Evolutionary conservation across 345 rosid species (phyloP).

Genomic region (Durio zibethinus): DNA sequence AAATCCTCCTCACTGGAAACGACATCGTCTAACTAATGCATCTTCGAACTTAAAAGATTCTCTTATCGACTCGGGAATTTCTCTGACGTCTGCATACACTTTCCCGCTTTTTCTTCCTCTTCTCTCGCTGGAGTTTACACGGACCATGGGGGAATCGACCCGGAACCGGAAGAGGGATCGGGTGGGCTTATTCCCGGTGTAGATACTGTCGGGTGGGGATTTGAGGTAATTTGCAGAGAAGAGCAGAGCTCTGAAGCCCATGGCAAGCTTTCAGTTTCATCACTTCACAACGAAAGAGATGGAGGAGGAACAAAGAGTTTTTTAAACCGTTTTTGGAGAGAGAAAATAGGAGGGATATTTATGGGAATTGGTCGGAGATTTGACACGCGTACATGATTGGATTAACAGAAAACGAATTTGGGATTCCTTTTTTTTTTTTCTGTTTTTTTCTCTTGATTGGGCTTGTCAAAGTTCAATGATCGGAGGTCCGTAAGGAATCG

Average conservation of each 20-base stretch:
- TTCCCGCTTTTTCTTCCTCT: constrained; percentile 23
- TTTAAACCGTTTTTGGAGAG: constrained; percentile 2
- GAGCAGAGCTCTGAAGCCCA: constrained; percentile 63
- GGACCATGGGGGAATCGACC: constrained; percentile 32
- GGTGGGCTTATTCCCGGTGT: constrained; percentile 18
- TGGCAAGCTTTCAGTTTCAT: constrained; percentile 30
- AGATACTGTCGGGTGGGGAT: constrained; percentile 22
- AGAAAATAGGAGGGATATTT: constrained; percentile 30
- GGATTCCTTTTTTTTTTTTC: neutral
- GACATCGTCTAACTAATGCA: constrained; percentile 20
- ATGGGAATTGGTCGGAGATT: constrained; percentile 39
- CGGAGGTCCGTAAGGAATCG: neutral
- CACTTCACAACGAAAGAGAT: constrained; percentile 13
- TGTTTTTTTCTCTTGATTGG: neutral
- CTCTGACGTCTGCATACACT: constrained; percentile 40
- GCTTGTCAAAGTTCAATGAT: neutral
- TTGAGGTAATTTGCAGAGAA: constrained; percentile 41
- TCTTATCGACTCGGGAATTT: constrained; percentile 24
- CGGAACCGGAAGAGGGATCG: constrained; percentile 24
- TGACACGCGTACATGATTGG: constrained; percentile 49
- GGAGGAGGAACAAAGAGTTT: neutral
- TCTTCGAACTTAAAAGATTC: constrained; percentile 36
- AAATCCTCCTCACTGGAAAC: constrained; percentile 18
- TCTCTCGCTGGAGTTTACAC: constrained; percentile 31
- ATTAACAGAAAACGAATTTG: constrained; percentile 28